Evolutionary conservation across 192 early-diverging fungal genomes (phyloP), one percentile per base, ranked within the genome.

Genomic region (Podila minutissima): DNA sequence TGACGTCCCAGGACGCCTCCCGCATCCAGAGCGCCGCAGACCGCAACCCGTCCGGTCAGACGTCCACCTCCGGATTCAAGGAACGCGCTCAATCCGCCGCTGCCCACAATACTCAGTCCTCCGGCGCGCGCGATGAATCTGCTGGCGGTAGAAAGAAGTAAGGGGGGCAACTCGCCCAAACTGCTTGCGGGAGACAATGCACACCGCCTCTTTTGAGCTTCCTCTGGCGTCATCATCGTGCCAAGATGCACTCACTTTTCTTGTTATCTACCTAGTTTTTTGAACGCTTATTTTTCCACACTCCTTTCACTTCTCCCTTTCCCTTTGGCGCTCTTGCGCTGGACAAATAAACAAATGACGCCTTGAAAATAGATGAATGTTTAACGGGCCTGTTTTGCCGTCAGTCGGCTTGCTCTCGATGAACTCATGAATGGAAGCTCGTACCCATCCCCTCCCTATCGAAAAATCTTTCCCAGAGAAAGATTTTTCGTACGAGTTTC

Each of bases 21-120:
- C 38, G 62, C 22, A 63, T 63, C 62, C 38, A 63, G 24, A 63
- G 62, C 20, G 31, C 35, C 37, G 31, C 62, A 8, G 38, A 63
- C n/a, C 62, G 37, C 2, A 63, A 63, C 62, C 38, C n/a, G 15
- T n/a, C n/a, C 35, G 46, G 37, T 1, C 0, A 15, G 12, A 41
- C 62, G 4, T 4, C 7, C 62, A 48, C 19, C 4, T 41, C 35
- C 10, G 38, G 62, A 2, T 63, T 63, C 37, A 63, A 63, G 38
- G 13, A 20, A 20, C 62, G 38, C 20, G 38, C 62, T 1, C 62
- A 46, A 10, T 24, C 33, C 8, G 7, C 62, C 4, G 38, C 22
- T 17, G 31, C 62, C 59, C 59, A 3, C 59, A 60, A 33, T 6
- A 8, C 62, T 5, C 62, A 46, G 22, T 24, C 33, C 8, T 20